A percentile compares a stretch with the other conserved stretches of the same genome.
Evolutionary conservation across 1,284 basidiomycete genomes (phyloP).

Genomic region (Hypsizygus ulmarius): DNA sequence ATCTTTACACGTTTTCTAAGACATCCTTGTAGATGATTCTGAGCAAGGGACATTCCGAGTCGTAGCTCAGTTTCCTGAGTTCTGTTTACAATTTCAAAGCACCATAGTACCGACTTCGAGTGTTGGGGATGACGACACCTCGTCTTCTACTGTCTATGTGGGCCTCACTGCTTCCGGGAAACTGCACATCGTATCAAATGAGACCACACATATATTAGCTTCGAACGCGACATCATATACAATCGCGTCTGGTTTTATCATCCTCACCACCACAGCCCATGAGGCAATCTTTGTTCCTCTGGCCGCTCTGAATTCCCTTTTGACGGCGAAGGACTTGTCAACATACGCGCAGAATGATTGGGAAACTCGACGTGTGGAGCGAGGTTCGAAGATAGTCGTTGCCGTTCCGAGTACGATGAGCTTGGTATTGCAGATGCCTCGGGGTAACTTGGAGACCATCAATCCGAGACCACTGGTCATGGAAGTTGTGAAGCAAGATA

Average conservation of each 20-base stretch:
- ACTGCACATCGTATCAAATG: constrained; percentile 46
- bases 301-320: constrained; percentile 28
- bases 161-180: constrained; percentile 69
- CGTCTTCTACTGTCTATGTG: constrained; percentile 44
- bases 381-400: constrained; percentile 84
- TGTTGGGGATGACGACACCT: constrained; percentile 3
- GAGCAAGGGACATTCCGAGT: constrained; percentile 23
- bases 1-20: background rate
- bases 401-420: constrained; percentile 86
- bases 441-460: constrained; percentile 96
- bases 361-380: constrained; percentile 79
- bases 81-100: constrained; percentile 49
- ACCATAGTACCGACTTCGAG: constrained; percentile 19
- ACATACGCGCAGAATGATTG: constrained; percentile 44
- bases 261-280: constrained; percentile 87
- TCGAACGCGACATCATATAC: constrained; percentile 79
- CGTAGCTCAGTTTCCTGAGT: constrained; percentile 52
- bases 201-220: constrained; percentile 39
- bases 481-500: constrained; percentile 72
- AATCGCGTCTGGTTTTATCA: constrained; percentile 77
- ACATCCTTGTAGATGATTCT: constrained; percentile 26
- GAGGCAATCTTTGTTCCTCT: constrained; percentile 77
- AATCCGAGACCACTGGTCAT: constrained; percentile 92
- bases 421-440: constrained; percentile 94
- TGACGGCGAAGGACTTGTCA: constrained; percentile 26